Evolutionary conservation across 371 early-diverging fungal species (phyloP).

Genomic region (Apophysomyces elegans): DNA sequence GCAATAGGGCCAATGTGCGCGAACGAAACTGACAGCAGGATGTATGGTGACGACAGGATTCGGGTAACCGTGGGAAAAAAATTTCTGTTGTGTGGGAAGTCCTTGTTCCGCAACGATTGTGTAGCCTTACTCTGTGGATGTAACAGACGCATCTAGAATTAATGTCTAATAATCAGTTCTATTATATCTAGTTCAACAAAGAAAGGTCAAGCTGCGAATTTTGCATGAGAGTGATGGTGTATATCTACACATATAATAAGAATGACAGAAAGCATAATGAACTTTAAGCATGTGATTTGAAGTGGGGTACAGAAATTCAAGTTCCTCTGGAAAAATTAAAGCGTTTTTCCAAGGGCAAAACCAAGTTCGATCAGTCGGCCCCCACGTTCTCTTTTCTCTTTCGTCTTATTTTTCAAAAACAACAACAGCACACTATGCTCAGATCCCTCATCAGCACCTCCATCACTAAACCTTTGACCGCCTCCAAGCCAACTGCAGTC

Average conservation of each 20-base stretch:
- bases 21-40: too few relatives aligned
- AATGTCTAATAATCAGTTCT: background rate
- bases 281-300: conserved; percentile 6
- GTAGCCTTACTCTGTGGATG: background rate
- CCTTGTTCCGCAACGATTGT: background rate
- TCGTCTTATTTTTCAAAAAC: conserved; percentile 8
- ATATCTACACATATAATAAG: too few relatives aligned
- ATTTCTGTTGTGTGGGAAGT: background rate
- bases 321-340: conserved; percentile 3
- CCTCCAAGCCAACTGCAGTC: conserved; percentile 28
- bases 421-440: conserved; percentile 31
- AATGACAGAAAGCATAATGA: background rate
- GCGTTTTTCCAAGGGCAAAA: background rate
- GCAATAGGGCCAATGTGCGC: too few relatives aligned
- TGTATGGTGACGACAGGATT: background rate
- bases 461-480: conserved; percentile 45
- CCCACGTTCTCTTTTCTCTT: conserved; percentile 11
- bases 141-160: too few relatives aligned
- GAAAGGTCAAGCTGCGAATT: background rate
- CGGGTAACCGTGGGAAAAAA: background rate
- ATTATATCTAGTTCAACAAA: background rate
- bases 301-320: background rate
- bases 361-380: background rate
- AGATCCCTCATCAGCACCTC: conserved; percentile 42
- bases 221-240: too few relatives aligned